Percentiles rank a stretch among this genome's conserved stretches.
Evolutionary conservation across 441 rosid species (phyloP).

Genomic region (Brassica hybrid): DNA sequence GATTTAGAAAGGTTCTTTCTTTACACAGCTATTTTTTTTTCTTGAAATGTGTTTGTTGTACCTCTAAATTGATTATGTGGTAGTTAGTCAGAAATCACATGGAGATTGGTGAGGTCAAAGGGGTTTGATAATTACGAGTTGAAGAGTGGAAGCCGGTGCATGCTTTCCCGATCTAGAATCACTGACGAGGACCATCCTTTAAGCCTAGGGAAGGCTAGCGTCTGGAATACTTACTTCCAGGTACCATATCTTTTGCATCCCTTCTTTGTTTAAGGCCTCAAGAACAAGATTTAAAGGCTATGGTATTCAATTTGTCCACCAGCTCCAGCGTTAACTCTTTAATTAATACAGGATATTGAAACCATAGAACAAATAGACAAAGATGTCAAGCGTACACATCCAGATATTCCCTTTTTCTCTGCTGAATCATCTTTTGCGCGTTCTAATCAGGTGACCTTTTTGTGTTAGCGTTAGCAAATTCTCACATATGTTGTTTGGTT

Average conservation of each 20-base stretch:
- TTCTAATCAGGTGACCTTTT: conserved; percentile 71
- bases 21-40: not conserved
- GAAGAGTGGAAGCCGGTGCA: conserved; percentile 56
- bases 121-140: conserved; percentile 53
- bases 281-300: not conserved
- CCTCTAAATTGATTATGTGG: conserved; percentile 69
- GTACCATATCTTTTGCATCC: conserved; percentile 48
- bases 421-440: conserved; percentile 75
- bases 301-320: conserved; percentile 13
- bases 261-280: not conserved
- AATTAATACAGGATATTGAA: conserved; percentile 70
- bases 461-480: conserved; percentile 25
- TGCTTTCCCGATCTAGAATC: conserved; percentile 79
- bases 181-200: conserved; percentile 93
- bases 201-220: conserved; percentile 85
- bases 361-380: conserved; percentile 93
- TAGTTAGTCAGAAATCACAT: conserved; percentile 97
- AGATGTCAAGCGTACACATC: conserved; percentile 97
- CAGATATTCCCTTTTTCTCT: conserved; percentile 90
- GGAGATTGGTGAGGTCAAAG: conserved; percentile 25
- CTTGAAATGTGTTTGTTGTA: conserved; percentile 40
- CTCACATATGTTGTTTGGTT: conserved; percentile 3
- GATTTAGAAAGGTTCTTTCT: not conserved
- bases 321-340: conserved; percentile 5
- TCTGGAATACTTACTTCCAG: conserved; percentile 97